Conservation (phyloP, 176 grass and related monocot genomes). For the Aegilops longissima region DNA sequence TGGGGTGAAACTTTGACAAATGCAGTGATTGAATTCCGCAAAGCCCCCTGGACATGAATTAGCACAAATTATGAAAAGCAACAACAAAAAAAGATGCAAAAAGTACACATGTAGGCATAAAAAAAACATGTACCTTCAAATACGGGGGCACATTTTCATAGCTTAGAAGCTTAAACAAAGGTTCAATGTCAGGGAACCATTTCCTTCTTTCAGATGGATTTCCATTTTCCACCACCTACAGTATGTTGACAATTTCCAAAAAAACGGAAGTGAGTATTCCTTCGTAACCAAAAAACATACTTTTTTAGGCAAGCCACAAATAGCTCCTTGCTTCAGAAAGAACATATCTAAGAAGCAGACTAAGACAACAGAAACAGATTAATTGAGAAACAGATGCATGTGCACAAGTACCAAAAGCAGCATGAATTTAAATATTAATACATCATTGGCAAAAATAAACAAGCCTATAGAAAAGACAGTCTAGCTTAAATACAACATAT, state of each 20-base stretch:
- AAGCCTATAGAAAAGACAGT: background rate
- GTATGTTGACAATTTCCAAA: slow-evolving; percentile 11
- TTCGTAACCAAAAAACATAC: background rate
- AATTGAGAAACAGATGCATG: background rate
- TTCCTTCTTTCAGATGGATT: slow-evolving; percentile 77
- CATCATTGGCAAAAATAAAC: slow-evolving; percentile 5
- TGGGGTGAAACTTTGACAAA: slow-evolving; percentile 92
- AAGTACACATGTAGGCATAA: slow-evolving; percentile 15
- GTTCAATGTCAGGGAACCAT: slow-evolving; percentile 94
- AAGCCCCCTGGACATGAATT: slow-evolving; percentile 63
- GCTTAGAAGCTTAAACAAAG: slow-evolving; percentile 95
- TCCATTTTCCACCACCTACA: slow-evolving; percentile 99
- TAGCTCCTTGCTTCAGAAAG: slow-evolving; percentile 1
- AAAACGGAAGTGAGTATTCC: background rate
- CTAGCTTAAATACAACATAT: slow-evolving; percentile 11
- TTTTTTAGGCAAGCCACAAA: background rate
- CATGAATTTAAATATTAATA: background rate
- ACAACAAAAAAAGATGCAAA: background rate
- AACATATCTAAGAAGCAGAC: background rate
- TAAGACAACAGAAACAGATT: slow-evolving; percentile 20
- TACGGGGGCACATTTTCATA: slow-evolving; percentile 98
- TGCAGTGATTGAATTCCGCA: slow-evolving; percentile 76
- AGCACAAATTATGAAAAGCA: slow-evolving; percentile 21
- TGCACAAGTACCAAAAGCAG: background rate
- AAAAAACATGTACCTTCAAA: slow-evolving; percentile 66